Evolutionary conservation across 1,284 basidiomycete species (phyloP), one percentile per base, ranked within the genome.

Genomic region (Cryptococcus jaspeensis): DNA sequence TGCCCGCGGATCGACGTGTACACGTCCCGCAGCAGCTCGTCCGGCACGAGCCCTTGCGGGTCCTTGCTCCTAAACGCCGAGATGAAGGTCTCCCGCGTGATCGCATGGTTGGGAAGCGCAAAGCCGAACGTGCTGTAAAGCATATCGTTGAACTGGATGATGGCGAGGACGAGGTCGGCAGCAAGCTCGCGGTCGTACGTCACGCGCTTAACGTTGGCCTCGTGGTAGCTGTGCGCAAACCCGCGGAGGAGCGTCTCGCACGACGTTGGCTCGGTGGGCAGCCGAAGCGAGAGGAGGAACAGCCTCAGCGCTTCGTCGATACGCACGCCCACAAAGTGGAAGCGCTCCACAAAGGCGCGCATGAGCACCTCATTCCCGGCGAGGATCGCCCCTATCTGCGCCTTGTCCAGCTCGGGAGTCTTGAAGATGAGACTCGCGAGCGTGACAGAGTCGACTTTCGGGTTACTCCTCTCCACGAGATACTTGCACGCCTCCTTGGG

Each of bases 241-340:
- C 87, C 84, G 18, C 74, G 63, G 28, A 85, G 75, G 22, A 84
- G 65, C 23, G 75, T 72, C 72, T 97, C 92, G 39, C 90, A 81
- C 1, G 90, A 80, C 59, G 84, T 82, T 2, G 84, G 65, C 44
- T 85, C 84, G 23, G 80, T 72, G 15, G 90, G 86, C 38, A 92
- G 75, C 67, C 88, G 83, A 52, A 98, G 74, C 22, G 92, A 86
- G 67, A 92, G 84, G 55, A 98, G 78, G 79, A 98, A 92, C 49
- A 88, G 84, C 40, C 96, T 85, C 54, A 99, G 80, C 4, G 93
- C 92, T 56, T 87, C 87, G 78, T 98, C 93, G 62, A 98, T 85
- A 59, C 89, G 82, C 43, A 96, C 80, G 2, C 89, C 87, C 0
- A 82, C 79, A 69, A 96, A 89, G 16, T 89, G 86, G 78, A 98